Percentiles rank a stretch among this genome's conserved stretches.
Evolutionary conservation across 345 rosid species (phyloP).

Genomic region (Hypericum perforatum): DNA sequence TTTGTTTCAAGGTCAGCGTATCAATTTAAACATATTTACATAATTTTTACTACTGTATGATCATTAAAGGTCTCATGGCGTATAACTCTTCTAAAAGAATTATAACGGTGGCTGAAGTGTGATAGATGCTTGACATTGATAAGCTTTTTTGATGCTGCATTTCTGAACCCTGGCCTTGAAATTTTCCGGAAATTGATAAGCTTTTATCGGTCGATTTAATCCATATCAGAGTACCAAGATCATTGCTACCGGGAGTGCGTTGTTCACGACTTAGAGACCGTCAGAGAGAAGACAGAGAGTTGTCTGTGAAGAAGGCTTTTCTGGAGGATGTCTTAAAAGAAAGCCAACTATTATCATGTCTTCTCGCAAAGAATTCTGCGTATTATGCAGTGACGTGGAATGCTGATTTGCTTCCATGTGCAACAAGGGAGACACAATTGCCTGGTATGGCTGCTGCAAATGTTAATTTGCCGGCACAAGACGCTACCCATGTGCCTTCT

Average conservation of each 20-base stretch:
- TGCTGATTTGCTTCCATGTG: slow-evolving; percentile 65
- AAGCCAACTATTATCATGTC: slow-evolving; percentile 48
- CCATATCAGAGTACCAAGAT: slow-evolving; percentile 77
- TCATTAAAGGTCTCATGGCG: no score
- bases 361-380: slow-evolving; percentile 41
- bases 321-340: slow-evolving; percentile 70
- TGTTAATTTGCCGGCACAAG: slow-evolving; percentile 26
- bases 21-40: not conserved
- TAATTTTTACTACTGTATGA: no score
- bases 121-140: no score
- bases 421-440: slow-evolving; percentile 37
- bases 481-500: slow-evolving; percentile 21
- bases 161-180: no score
- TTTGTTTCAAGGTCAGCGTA: slow-evolving; percentile 71
- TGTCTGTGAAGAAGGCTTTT: slow-evolving; percentile 82
- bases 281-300: slow-evolving; percentile 80
- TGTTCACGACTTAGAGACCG: slow-evolving; percentile 95
- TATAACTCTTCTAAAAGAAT: no score
- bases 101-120: no score
- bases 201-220: slow-evolving; percentile 11
- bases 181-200: not conserved
- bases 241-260: slow-evolving; percentile 89
- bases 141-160: no score
- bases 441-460: slow-evolving; percentile 20
- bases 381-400: slow-evolving; percentile 62